Evolutionary conservation across 2,329 filamentous ascomycete species (phyloP).

Genomic region (Pseudovirgaria hyperparasitica): DNA sequence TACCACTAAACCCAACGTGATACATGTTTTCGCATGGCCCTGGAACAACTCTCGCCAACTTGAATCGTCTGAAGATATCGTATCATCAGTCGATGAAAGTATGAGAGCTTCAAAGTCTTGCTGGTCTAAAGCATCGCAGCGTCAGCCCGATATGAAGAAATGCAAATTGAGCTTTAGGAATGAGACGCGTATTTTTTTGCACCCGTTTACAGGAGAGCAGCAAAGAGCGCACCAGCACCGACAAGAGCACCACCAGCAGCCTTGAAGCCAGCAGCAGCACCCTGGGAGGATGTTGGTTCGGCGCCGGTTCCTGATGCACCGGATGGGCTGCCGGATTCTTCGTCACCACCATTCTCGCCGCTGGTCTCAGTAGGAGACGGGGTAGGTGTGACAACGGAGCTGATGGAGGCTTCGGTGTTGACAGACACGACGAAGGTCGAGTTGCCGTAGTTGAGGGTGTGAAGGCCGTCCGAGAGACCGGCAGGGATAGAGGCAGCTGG

Average conservation of each 20-base stretch:
- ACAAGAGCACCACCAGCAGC: background rate
- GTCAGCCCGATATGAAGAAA: too few species aligned
- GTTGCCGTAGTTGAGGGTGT: constrained; percentile 20
- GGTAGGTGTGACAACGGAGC: constrained; percentile 9
- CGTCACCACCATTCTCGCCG: background rate
- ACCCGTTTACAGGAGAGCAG: background rate
- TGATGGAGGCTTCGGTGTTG: constrained; percentile 19
- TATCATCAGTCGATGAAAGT: too few species aligned
- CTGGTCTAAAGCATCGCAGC: too few species aligned
- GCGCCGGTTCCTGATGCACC: background rate
- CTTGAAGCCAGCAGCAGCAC: background rate
- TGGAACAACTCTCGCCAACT: too few species aligned
- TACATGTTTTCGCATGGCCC: too few species aligned
- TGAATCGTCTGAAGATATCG: too few species aligned
- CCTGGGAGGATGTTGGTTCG: background rate
- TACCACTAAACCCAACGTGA: too few species aligned
- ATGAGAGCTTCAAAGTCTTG: too few species aligned
- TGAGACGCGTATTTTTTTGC: background rate
- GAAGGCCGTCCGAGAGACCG: constrained; percentile 17
- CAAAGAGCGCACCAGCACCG: background rate
- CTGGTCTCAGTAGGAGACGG: constrained; percentile 3
- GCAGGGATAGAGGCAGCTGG: constrained; percentile 21
- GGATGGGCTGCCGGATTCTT: background rate
- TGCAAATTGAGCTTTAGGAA: too few species aligned
- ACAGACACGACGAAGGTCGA: constrained; percentile 18